Evolutionary conservation across 441 rosid genomes (phyloP).

Genomic region (Erodium texanum): DNA sequence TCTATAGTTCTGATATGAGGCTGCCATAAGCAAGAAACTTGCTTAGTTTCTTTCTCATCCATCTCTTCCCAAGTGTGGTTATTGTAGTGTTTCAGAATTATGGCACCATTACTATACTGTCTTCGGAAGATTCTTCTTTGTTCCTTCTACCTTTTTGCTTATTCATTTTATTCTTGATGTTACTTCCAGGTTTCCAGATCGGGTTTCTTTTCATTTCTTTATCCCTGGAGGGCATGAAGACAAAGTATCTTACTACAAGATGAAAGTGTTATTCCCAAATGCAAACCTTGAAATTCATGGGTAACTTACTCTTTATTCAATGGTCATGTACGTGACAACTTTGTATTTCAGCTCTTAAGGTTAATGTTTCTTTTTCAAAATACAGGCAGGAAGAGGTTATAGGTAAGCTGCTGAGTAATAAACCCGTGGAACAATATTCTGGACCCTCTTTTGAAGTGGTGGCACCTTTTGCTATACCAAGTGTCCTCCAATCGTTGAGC

Average conservation of each 20-base stretch:
- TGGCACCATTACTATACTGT: not conserved
- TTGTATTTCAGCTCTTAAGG: conserved; percentile 8
- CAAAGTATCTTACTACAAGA: conserved; percentile 31
- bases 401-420: conserved; percentile 13
- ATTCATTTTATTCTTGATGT: conserved; percentile 6
- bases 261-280: conserved; percentile 43
- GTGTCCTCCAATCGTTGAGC: conserved; percentile 19
- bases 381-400: conserved; percentile 34
- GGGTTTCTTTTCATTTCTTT: conserved; percentile 35
- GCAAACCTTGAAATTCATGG: conserved; percentile 35
- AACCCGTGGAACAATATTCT: conserved; percentile 15
- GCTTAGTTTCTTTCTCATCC: not conserved
- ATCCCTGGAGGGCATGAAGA: conserved; percentile 34
- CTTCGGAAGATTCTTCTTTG: not conserved
- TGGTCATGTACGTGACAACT: not conserved
- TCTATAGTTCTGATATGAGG: conserved; percentile 1
- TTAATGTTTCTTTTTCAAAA: not conserved
- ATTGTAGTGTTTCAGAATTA: not conserved
- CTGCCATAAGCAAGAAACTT: not conserved
- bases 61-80: not conserved
- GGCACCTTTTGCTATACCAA: conserved; percentile 31
- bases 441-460: conserved; percentile 21
- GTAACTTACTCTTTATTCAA: conserved; percentile 19
- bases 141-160: not conserved
- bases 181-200: conserved; percentile 30